These are phyloP conservation scores for Petunia axillaris DNA, from an alignment of 257 asterid species.

Conservation along the genomic window DNA sequence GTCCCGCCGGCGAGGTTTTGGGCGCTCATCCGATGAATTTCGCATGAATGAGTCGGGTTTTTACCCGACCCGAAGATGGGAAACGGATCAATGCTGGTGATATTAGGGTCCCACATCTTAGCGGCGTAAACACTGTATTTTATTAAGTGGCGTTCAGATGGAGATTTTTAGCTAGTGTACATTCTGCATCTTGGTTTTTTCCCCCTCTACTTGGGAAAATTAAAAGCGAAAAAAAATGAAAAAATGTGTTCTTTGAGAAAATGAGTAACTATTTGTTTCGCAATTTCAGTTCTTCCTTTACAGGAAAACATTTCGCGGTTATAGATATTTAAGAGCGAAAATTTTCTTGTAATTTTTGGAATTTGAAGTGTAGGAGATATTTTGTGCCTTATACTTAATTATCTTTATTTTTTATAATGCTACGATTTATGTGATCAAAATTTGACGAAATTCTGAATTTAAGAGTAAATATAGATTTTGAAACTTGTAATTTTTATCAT, in stretches of 20 bases:
- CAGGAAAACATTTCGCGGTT: no score
- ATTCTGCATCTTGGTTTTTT: not conserved
- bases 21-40: slow-evolving; percentile 28
- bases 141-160: not conserved
- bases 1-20: slow-evolving; percentile 30
- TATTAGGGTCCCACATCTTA: not conserved
- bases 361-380: not conserved
- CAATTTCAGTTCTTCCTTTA: not conserved
- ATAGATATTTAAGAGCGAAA: no score
- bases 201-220: not conserved
- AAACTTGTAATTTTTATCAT: no score
- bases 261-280: not conserved
- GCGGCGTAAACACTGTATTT: not conserved
- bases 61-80: slow-evolving; percentile 81
- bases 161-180: slow-evolving; percentile 25
- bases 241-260: not conserved
- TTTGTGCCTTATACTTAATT: no score
- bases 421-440: no score
- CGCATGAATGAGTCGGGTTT: slow-evolving; percentile 43
- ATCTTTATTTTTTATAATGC: no score
- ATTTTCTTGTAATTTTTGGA: not conserved
- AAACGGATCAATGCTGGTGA: slow-evolving; percentile 98
- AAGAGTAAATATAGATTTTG: no score
- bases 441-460: no score
- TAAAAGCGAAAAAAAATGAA: not conserved